These are phyloP conservation scores for Alternaria conjuncta DNA, from an alignment of 2,329 filamentous ascomycete genomes.

Conservation along the genomic window DNA sequence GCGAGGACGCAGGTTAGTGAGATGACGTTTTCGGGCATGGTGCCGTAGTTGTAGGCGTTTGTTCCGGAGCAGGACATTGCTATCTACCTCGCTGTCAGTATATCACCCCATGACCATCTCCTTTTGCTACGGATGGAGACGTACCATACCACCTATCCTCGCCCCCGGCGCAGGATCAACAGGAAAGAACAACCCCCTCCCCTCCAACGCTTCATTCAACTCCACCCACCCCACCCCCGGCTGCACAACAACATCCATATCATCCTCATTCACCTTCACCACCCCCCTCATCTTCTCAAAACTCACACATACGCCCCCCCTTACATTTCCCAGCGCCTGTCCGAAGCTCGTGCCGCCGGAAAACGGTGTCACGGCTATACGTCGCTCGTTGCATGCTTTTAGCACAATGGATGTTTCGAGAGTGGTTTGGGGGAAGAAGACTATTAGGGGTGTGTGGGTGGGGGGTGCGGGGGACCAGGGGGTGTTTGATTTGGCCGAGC, in stretches of 20 bases:
- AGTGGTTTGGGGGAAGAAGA: slow-evolving; percentile 77
- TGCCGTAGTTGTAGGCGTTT: slow-evolving; percentile 90
- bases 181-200: slow-evolving; percentile 80
- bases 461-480: slow-evolving; percentile 30
- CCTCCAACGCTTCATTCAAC: slow-evolving; percentile 73
- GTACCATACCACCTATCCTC: slow-evolving; percentile 82
- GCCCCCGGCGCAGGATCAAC: slow-evolving; percentile 91
- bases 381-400: slow-evolving; percentile 78
- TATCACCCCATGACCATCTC: no score
- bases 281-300: slow-evolving; percentile 83
- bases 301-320: slow-evolving; percentile 83
- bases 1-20: slow-evolving; percentile 85
- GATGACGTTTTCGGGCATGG: slow-evolving; percentile 91
- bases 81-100: not conserved
- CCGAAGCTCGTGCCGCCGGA: slow-evolving; percentile 87
- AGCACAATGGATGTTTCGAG: slow-evolving; percentile 81
- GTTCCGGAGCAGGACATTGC: slow-evolving; percentile 76
- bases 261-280: slow-evolving; percentile 77
- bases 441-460: slow-evolving; percentile 54
- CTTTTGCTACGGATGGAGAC: no score
- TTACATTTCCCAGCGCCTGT: slow-evolving; percentile 79
- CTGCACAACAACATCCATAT: slow-evolving; percentile 63
- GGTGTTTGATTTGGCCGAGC: slow-evolving; percentile 29
- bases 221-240: slow-evolving; percentile 80
- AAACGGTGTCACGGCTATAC: slow-evolving; percentile 84